A percentile compares a stretch with the other conserved stretches of the same genome.
Evolutionary conservation across 805 yeast genomes (phyloP).

Genomic region (Millerago galiae): DNA sequence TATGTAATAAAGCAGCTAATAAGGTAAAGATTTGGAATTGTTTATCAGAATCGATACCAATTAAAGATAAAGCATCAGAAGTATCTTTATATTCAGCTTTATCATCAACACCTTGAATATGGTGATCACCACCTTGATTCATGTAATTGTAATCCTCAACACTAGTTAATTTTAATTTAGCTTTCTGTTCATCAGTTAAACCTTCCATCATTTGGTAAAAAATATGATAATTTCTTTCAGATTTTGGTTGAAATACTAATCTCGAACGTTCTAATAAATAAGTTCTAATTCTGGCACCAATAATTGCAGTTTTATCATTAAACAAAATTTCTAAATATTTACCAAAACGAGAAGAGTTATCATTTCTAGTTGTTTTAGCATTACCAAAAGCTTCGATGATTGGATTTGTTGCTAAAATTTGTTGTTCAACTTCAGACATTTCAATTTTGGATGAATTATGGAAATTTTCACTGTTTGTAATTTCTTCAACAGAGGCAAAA

Average conservation of each 20-base stretch:
- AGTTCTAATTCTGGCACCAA: constrained; percentile 93
- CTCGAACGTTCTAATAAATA: constrained; percentile 90
- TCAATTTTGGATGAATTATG: constrained; percentile 43
- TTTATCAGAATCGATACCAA: constrained; percentile 57
- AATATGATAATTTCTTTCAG: constrained; percentile 93
- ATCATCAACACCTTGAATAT: constrained; percentile 77
- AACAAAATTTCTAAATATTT: constrained; percentile 90
- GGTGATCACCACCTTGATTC: constrained; percentile 79
- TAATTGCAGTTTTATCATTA: constrained; percentile 65
- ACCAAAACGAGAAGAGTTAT: constrained; percentile 96
- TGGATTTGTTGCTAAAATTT: constrained; percentile 93
- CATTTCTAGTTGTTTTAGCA: constrained; percentile 95
- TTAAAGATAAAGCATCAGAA: constrained; percentile 65
- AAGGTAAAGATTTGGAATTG: constrained; percentile 70
- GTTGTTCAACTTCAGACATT: constrained; percentile 88
- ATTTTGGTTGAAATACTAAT: constrained; percentile 82
- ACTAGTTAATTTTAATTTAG: constrained; percentile 50
- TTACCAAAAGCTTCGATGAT: constrained; percentile 98
- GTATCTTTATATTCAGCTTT: constrained; percentile 71
- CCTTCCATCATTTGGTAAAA: constrained; percentile 88
- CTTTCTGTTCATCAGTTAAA: constrained; percentile 43
- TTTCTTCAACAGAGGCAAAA: constrained; percentile 84
- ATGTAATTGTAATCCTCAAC: constrained; percentile 73
- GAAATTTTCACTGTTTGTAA: constrained; percentile 27
- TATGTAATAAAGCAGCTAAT: constrained; percentile 82